These are phyloP conservation scores for Eimeria praecox DNA, from an alignment of 169 alveolate genomes.

Conservation along the genomic window DNA sequence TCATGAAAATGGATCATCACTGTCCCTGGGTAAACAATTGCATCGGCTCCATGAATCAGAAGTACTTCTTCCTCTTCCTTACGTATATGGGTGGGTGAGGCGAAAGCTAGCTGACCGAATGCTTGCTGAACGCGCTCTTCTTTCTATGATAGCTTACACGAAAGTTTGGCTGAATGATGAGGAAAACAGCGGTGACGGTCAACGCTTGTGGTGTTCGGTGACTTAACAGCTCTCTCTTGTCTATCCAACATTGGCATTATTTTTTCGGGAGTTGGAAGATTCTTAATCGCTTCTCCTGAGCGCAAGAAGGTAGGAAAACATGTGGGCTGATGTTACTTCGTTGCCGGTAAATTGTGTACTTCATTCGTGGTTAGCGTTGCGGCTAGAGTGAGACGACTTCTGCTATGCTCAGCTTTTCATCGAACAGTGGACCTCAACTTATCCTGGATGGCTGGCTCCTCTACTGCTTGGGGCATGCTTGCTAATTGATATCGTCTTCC, in stretches of 20 bases:
- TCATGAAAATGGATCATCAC: conserved; percentile 93
- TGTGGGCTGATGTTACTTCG: background rate
- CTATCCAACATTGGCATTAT: conserved; percentile 68
- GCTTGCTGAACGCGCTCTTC: background rate
- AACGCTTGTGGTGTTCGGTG: background rate
- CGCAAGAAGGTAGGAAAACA: conserved; percentile 18
- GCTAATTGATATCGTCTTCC: conserved; percentile 66
- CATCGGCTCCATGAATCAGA: conserved; percentile 93
- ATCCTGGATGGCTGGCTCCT: conserved; percentile 72
- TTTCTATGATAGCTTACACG: background rate
- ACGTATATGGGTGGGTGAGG: conserved; percentile 85
- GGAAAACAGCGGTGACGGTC: background rate
- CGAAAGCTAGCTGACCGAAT: background rate
- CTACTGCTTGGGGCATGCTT: conserved; percentile 63
- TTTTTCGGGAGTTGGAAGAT: conserved; percentile 60
- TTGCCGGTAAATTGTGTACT: background rate
- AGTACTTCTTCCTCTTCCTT: conserved; percentile 92
- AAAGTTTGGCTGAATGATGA: background rate
- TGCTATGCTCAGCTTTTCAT: conserved; percentile 41
- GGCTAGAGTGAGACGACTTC: background rate
- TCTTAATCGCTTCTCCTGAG: conserved; percentile 39
- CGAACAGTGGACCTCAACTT: conserved; percentile 64
- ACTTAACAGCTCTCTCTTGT: conserved; percentile 66
- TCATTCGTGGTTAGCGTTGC: background rate
- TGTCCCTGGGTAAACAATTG: conserved; percentile 95